phyloP scores from a whole-genome alignment of 2,329 filamentous ascomycete species.

The Colletotrichum lupini region DNA sequence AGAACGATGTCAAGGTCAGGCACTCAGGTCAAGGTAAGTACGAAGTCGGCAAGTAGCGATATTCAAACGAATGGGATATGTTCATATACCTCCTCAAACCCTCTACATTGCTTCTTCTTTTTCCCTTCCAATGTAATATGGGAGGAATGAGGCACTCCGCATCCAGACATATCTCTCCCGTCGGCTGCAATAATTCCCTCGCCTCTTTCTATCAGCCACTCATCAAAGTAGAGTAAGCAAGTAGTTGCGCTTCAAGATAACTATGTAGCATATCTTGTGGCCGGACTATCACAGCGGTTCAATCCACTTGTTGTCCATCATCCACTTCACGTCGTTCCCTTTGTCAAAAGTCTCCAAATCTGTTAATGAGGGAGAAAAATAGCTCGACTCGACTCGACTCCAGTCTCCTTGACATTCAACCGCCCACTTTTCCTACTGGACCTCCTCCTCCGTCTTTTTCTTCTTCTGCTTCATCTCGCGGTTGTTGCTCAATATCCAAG shows the following conservation, averaged over 20 bases:
- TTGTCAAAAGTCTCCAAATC: not conserved
- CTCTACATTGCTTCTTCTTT: not conserved
- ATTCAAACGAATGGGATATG: not conserved
- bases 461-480: not conserved
- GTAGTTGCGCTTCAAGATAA: not conserved
- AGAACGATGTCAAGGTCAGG: not conserved
- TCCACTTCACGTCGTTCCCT: constrained; percentile 20
- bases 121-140: not conserved
- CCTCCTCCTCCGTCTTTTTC: not conserved
- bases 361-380: not conserved
- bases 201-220: not conserved
- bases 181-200: not conserved
- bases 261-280: not conserved
- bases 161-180: not conserved
- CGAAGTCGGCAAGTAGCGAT: not conserved
- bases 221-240: not conserved
- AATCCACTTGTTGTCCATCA: not conserved
- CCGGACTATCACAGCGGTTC: not conserved
- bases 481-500: not conserved
- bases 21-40: no score
- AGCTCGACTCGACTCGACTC: not conserved
- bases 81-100: not conserved
- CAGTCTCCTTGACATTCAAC: not conserved
- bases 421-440: constrained; percentile 11
- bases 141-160: not conserved